Conservation (phyloP, 2,329 filamentous ascomycete genomes). For the Sphaerulina vaccinii region DNA sequence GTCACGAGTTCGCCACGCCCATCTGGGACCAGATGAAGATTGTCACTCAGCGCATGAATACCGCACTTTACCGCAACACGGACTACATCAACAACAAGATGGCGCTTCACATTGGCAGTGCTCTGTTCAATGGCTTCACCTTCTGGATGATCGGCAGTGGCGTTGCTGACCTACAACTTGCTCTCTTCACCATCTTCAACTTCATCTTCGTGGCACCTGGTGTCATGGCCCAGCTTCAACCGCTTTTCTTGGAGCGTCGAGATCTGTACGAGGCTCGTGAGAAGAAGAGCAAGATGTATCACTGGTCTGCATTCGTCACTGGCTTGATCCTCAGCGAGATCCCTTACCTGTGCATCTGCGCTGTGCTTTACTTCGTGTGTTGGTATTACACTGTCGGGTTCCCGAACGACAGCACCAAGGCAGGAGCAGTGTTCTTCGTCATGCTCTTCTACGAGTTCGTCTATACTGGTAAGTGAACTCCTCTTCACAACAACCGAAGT, state of each 20-base stretch:
- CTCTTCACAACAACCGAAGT: not conserved
- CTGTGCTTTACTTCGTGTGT: slow-evolving; percentile 50
- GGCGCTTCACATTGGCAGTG: slow-evolving; percentile 53
- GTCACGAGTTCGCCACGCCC: slow-evolving; percentile 47
- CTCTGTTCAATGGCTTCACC: slow-evolving; percentile 51
- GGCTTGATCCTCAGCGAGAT: slow-evolving; percentile 70
- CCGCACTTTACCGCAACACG: slow-evolving; percentile 63
- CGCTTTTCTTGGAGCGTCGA: slow-evolving; percentile 58
- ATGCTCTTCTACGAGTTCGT: slow-evolving; percentile 61
- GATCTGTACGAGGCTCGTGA: slow-evolving; percentile 60
- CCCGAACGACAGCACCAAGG: slow-evolving; percentile 43
- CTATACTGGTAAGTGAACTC: slow-evolving; percentile 36
- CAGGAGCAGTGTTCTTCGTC: slow-evolving; percentile 46
- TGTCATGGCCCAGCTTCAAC: slow-evolving; percentile 59
- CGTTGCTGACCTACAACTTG: slow-evolving; percentile 40
- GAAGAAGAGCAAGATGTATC: slow-evolving; percentile 68
- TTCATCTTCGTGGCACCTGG: slow-evolving; percentile 42
- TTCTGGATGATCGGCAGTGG: slow-evolving; percentile 46
- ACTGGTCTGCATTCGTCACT: slow-evolving; percentile 70
- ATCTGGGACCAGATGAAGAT: slow-evolving; percentile 43
- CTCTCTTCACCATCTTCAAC: slow-evolving; percentile 38
- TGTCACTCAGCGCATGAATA: slow-evolving; percentile 51
- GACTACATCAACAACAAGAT: slow-evolving; percentile 67
- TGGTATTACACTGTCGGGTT: slow-evolving; percentile 44
- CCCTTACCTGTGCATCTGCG: slow-evolving; percentile 63